Evolutionary conservation across 176 grass and related monocot species (phyloP).

Genomic region (Aegilops tauschii): DNA sequence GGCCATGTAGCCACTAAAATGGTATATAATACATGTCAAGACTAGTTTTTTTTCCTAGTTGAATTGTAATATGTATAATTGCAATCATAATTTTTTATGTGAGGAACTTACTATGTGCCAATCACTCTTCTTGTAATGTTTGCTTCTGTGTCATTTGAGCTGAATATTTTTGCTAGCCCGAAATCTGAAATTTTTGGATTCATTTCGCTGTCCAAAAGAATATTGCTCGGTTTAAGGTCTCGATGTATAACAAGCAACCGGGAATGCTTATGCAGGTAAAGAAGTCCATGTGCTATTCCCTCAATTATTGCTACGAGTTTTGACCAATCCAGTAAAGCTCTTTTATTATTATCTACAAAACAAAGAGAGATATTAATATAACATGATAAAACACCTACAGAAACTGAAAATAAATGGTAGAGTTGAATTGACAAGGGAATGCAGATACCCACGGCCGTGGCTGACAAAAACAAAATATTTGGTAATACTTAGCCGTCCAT

Average conservation of each 20-base stretch:
- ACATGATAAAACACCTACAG: not conserved
- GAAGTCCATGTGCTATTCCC: slow-evolving; percentile 21
- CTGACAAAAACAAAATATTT: no score
- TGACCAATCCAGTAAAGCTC: slow-evolving; percentile 10
- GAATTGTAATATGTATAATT: not conserved
- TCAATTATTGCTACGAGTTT: not conserved
- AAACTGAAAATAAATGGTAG: not conserved
- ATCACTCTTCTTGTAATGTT: slow-evolving; percentile 2
- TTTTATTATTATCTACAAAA: not conserved
- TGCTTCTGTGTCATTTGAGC: not conserved
- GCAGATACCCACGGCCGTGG: no score
- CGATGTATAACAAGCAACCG: slow-evolving; percentile 17
- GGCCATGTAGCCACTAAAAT: slow-evolving; percentile 36
- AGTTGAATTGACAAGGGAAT: no score
- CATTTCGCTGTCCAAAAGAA: not conserved
- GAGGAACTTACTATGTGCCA: slow-evolving; percentile 25
- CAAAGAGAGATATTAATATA: not conserved
- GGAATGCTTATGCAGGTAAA: slow-evolving; percentile 27
- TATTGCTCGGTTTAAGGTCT: slow-evolving; percentile 23
- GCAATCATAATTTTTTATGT: not conserved
- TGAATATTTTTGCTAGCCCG: slow-evolving; percentile 18
- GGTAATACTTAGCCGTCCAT: no score
- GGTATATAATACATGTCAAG: not conserved
- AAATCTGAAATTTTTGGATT: slow-evolving; percentile 23
- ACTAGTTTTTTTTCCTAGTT: not conserved